These are phyloP conservation scores for Stagonosporopsis tanaceti DNA, from an alignment of 2,329 filamentous ascomycete species.

Conservation along the genomic window DNA sequence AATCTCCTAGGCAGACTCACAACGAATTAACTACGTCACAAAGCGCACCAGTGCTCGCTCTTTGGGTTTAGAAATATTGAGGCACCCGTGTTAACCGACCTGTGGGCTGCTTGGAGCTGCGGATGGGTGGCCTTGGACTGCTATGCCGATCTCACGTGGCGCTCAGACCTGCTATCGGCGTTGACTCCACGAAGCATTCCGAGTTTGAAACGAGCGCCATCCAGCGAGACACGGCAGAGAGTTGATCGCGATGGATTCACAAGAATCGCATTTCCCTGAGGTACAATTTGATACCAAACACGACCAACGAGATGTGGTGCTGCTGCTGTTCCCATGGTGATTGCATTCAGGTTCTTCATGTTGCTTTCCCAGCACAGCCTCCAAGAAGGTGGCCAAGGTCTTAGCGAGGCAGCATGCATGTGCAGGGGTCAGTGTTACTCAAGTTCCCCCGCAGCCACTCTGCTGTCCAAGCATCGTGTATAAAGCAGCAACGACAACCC, in stretches of 20 bases:
- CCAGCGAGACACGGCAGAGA: background rate
- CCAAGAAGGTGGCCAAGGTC: conserved; percentile 7
- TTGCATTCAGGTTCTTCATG: conserved; percentile 1
- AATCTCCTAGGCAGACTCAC: conserved; percentile 11
- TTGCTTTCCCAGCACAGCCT: conserved; percentile 15
- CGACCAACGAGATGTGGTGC: background rate
- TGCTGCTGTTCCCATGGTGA: conserved; percentile 11
- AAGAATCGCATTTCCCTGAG: background rate
- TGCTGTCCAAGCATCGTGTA: conserved; percentile 25
- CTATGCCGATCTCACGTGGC: conserved; percentile 26
- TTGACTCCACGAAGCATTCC: conserved; percentile 4
- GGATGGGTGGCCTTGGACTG: conserved; percentile 26
- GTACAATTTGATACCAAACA: background rate
- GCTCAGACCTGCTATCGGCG: conserved; percentile 10
- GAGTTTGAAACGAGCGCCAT: conserved; percentile 10
- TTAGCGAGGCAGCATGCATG: conserved; percentile 16
- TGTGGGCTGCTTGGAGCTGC: conserved; percentile 20
- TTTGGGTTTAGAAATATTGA: conserved; percentile 13
- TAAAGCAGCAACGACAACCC: conserved; percentile 26
- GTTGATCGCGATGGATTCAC: background rate
- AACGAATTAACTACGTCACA: conserved; percentile 29
- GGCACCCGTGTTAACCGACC: conserved; percentile 33
- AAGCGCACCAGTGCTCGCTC: conserved; percentile 19
- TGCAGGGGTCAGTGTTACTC: conserved; percentile 11
- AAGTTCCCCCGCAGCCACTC: conserved; percentile 31